Conservation (phyloP, 345 rosid genomes). For the Eucalyptus sp. region DNA sequence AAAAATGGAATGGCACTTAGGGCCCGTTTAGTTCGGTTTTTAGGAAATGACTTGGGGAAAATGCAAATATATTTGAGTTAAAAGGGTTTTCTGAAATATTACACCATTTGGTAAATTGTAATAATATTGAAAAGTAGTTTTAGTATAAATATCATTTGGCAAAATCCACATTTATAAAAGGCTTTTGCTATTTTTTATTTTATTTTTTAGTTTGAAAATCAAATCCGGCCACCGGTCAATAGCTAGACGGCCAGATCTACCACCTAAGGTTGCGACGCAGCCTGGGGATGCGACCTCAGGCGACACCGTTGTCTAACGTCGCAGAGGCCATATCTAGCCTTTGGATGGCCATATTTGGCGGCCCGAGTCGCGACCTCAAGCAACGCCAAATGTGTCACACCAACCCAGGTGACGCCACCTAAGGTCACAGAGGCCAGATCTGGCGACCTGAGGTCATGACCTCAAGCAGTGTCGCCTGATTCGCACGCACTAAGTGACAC, state of each 20-base stretch:
- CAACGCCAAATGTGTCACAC: fast-evolving
- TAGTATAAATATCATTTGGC: fast-evolving
- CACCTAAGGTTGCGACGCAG: fast-evolving
- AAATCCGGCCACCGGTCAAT: too few species aligned
- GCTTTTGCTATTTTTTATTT: too few species aligned
- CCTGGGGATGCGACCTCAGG: fast-evolving
- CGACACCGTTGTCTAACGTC: fast-evolving
- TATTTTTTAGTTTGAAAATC: too few species aligned
- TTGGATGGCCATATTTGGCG: fast-evolving
- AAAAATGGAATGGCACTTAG: background rate
- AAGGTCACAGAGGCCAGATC: fast-evolving
- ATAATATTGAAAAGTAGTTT: too few species aligned
- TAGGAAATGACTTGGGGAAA: fast-evolving
- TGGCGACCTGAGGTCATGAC: fast-evolving
- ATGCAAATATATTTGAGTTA: too few species aligned
- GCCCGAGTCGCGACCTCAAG: fast-evolving
- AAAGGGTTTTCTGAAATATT: fast-evolving
- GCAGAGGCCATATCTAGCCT: fast-evolving
- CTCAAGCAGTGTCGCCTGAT: fast-evolving
- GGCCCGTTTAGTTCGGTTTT: fast-evolving
- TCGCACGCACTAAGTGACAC: fast-evolving
- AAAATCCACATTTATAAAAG: too few species aligned
- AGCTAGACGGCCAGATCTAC: fast-evolving
- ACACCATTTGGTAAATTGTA: too few species aligned
- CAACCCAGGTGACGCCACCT: fast-evolving